These are phyloP conservation scores for Chlamydomonas incerta DNA, from an alignment of 139 green algal genomes.

Conservation along the genomic window DNA sequence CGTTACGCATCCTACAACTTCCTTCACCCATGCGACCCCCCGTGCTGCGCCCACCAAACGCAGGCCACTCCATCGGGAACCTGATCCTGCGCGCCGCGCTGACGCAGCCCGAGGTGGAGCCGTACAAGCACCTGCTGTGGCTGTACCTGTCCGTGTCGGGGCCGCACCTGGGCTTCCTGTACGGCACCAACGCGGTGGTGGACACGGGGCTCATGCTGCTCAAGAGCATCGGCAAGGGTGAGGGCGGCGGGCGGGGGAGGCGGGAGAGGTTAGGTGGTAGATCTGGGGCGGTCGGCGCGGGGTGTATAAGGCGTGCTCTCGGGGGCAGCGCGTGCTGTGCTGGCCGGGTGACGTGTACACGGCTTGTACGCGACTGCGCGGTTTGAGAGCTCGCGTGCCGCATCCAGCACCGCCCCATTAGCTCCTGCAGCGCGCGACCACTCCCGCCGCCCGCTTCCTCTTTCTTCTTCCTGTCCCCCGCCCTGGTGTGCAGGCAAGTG, in stretches of 20 bases:
- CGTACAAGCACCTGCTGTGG: conserved; percentile 60
- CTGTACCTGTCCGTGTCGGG: conserved; percentile 70
- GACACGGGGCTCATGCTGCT: conserved; percentile 69
- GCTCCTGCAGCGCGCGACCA: too few species aligned
- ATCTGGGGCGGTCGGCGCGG: too few species aligned
- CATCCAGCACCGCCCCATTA: too few species aligned
- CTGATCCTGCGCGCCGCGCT: conserved; percentile 76
- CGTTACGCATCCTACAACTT: too few species aligned
- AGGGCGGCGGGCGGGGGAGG: neutral
- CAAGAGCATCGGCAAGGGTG: conserved; percentile 54
- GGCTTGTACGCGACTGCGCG: too few species aligned
- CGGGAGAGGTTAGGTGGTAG: neutral
- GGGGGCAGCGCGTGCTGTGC: too few species aligned
- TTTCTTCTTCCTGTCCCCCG: neutral
- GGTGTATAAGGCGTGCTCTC: too few species aligned
- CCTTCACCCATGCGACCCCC: neutral
- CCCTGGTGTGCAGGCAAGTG: conserved; percentile 37
- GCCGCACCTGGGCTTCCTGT: conserved; percentile 80
- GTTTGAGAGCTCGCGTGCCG: too few species aligned
- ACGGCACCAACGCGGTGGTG: conserved; percentile 66
- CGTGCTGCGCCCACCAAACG: conserved; percentile 3
- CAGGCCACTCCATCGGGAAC: conserved; percentile 81
- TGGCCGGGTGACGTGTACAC: too few species aligned
- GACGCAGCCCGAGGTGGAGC: conserved; percentile 51
- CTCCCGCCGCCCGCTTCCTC: too few species aligned